Conservation (phyloP, 345 rosid species). For the Euphorbia lathyris region DNA sequence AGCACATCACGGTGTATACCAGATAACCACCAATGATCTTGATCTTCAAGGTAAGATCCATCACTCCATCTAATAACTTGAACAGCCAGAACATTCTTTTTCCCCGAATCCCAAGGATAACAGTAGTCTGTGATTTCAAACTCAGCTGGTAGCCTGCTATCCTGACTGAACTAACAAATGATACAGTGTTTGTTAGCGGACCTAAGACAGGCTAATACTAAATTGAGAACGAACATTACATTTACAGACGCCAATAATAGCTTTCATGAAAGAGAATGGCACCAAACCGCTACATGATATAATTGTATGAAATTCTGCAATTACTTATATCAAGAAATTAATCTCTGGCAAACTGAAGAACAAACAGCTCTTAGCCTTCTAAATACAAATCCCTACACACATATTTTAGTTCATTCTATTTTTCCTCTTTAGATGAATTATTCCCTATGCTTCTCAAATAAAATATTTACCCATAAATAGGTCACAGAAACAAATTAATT, state of each 20-base stretch:
- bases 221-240: neutral
- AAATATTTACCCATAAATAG: neutral
- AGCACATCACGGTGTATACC: conserved; percentile 97
- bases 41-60: conserved; percentile 99
- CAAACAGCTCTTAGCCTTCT: neutral
- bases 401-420: neutral
- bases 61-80: conserved; percentile 99
- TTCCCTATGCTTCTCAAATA: neutral
- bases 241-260: neutral
- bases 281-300: neutral
- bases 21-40: conserved; percentile 99
- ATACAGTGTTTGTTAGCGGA: conserved; percentile 22
- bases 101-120: conserved; percentile 62
- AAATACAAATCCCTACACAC: neutral
- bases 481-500: neutral
- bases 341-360: neutral
- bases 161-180: conserved; percentile 65
- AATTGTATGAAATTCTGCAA: neutral
- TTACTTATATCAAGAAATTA: neutral
- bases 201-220: neutral
- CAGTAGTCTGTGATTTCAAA: conserved; percentile 94
- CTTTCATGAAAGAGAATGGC: neutral
- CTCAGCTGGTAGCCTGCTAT: conserved; percentile 96
- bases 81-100: conserved; percentile 85
- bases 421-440: neutral